Base-by-base conservation (phyloP, 805 yeast genomes). In the Sugiyamaella lignohabitans region DNA sequence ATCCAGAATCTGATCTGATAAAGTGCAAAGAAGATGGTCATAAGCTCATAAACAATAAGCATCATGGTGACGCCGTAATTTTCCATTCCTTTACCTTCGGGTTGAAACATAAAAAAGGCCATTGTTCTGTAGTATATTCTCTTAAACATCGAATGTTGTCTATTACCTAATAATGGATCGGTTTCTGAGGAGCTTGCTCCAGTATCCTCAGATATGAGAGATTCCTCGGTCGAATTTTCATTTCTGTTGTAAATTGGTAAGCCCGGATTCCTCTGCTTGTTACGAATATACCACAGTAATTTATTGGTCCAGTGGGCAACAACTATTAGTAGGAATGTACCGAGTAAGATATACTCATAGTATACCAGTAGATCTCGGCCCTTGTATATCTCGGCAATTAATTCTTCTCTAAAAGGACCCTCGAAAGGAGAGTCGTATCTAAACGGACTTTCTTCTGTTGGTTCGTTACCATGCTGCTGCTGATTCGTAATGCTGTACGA, bases 31-130 rank as follows among this genome's bases (percentile, higher is more conserved):
- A 41, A 35, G 3, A 49, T 34, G 3, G 53, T 44, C 16, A 43
- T 4, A 2, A 38, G 2, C 18, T 50, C 8, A 35, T 54, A 54
- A 20, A 40, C 11, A 11, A 37, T 29, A 8, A 53, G 14, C 32
- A 50, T 37, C 10, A 46, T 4, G 18, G 42, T 41, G 5, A 49
- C 36, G 3, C 54, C 55, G 20, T 22, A 35, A 40, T 37, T 34
- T 24, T 53, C 55, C 34, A 41, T 30, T 5, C 46, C 50, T 16
- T 50, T 34, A 3, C 50, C 51, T 21, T 43, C 38, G 3, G 55
- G 53, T 23, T 51, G 54, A 17, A 39, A n/a, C 49, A 43, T 46
- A 17, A 51, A 36, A 22, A 48, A 42, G n/a, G 42, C 48, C 4
- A 16, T 16, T 18, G 37, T 11, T 29, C n/a, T 16, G 45, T 32